Base-by-base conservation (phyloP, 1,139 yeast genomes). In the Taphrina deformans region DNA sequence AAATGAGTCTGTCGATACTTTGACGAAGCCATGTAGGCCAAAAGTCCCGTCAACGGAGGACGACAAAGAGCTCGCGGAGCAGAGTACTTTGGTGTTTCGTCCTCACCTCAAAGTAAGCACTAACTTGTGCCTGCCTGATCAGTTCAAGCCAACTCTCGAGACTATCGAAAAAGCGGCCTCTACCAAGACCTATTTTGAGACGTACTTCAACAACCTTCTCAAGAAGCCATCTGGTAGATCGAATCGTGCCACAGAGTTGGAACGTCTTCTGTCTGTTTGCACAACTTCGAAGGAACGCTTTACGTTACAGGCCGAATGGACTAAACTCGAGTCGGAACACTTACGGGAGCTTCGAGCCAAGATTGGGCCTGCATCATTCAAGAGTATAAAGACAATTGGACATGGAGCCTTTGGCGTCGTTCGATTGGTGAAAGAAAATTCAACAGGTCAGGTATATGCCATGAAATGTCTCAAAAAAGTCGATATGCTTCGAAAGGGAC, bases 321-420 rank as follows among this genome's bases (percentile, higher is more conserved):
- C 21, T 12, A 27, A 18, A 4, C 41, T 55, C 29, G 65, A 65
- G 40, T 51, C 60, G 23, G 59, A 60, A 12, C 51, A 59, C 27
- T 60, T 65, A 21, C 53, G 67, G 14, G 35, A 61, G 21, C 41
- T 65, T 35, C 45, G 67, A 14, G 26, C 52, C 18, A 33, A 45
- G n/a, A 52, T 65, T 21, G 67, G 56, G 14, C 23, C 46, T 10
- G 44, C 65, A 0, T 45, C 62, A n/a, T 65, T 65, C 38, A 27
- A 40, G 44, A 35, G 48, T 31, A 27, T 65, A 38, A 65, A 60
- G 52, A 53, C 55, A n/a, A 65, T 65, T 12, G 67, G 67, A 16
- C 67, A 46, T 26, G 67, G 67, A 1, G 67, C 67, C 9, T 65
- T 65, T 33, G 67, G 67, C n/a, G 67, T 65, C 31, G 67, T 65